Conservation (phyloP, 148 eudicot genomes). For the Linanthus parryae region DNA sequence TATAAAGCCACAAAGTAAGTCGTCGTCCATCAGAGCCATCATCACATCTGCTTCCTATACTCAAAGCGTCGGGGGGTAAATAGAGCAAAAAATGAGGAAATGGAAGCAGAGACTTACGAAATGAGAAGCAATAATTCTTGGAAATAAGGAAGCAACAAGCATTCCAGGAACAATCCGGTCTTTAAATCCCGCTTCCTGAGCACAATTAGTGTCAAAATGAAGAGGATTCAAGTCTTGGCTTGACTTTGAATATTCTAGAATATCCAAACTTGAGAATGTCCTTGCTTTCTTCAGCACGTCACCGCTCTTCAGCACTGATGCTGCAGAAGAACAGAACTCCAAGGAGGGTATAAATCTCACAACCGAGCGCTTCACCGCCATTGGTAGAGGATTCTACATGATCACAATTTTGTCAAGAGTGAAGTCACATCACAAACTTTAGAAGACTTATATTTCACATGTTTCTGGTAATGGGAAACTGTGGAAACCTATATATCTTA, state of each 20-base stretch:
- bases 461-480: no score
- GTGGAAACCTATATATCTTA: no score
- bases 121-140: constrained; percentile 64
- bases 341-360: constrained; percentile 16
- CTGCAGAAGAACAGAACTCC: constrained; percentile 27
- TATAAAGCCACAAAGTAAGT: no score
- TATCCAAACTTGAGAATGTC: constrained; percentile 39
- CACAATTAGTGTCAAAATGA: constrained; percentile 56
- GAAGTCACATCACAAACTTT: no score
- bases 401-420: no score
- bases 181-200: constrained; percentile 54
- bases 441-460: no score
- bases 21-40: no score
- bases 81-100: not conserved
- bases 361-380: constrained; percentile 20
- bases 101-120: constrained; percentile 60
- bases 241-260: constrained; percentile 55
- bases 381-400: no score
- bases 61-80: no score
- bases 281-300: constrained; percentile 44
- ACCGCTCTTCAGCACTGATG: constrained; percentile 35
- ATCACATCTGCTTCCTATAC: no score
- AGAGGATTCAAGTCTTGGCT: constrained; percentile 64
- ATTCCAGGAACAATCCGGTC: constrained; percentile 67
- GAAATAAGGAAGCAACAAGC: constrained; percentile 81